Evolutionary conservation across 2,329 filamentous ascomycete species (phyloP), one percentile per base, ranked within the genome.

Genomic region (Fusarium sp.): DNA sequence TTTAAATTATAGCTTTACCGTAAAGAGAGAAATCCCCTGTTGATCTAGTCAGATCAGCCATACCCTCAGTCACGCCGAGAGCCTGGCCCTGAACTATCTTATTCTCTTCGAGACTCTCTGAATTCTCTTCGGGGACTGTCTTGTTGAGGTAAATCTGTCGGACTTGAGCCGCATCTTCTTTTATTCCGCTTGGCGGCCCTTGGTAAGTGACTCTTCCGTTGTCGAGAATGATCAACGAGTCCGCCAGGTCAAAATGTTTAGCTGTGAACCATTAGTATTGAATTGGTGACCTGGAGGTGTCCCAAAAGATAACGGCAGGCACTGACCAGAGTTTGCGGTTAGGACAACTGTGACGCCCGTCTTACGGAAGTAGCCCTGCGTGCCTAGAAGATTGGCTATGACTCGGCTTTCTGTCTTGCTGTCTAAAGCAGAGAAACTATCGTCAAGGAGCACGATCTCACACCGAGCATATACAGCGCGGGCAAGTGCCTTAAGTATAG

Each of bases 71-170:
- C 2, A 43, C 20, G 8, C 29, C 11, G 4, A 53, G 37, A 16
- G 16, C 9, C 1, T 53, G 49, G 3, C 20, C 13, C 37, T 24
- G 16, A 5, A 43, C 15, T 5, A 8, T n/a, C 26, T 20, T 43
- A 5, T 20, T 42, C 1, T 4, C 2, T n/a, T 52, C 16, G 3
- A 11, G 8, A n/a, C 13, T 8, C 5, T 15, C n/a, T 2, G 15
- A 2, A 5, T 13, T 42, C 3, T 3, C 0, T 41, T n/a, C 10
- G 10, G n/a, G 4, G 1, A 11, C 8, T 15, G 8, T 4, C 9
- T 7, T 7, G 10, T 3, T 18, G 12, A 5, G 10, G 13, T 29
- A 12, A 4, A 5, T 23, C 6, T 29, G 24, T 7, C 4, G 10
- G 1, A 52, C 9, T 13, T 52, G 35, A 1, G 15, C 16, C 8